These are phyloP conservation scores for Pichia sp. DNA, from an alignment of 1,139 yeast species.

Conservation along the genomic window DNA sequence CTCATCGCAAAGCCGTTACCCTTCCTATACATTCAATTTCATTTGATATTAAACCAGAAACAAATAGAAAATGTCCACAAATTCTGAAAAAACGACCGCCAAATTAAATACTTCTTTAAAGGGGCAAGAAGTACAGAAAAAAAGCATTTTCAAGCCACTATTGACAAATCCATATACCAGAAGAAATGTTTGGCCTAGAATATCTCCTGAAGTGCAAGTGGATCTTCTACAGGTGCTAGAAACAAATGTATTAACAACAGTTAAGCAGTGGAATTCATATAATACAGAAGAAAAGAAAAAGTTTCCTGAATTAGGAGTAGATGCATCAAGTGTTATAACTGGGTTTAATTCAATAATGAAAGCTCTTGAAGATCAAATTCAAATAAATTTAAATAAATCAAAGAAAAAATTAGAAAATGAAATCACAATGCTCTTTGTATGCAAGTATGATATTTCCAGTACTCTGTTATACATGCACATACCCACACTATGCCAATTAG, in stretches of 20 bases:
- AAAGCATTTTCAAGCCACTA: constrained; percentile 53
- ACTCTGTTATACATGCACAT: constrained; percentile 47
- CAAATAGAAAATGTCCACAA: neutral
- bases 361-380: constrained; percentile 49
- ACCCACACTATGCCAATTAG: constrained; percentile 49
- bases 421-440: constrained; percentile 49
- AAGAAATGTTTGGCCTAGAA: constrained; percentile 49
- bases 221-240: constrained; percentile 43
- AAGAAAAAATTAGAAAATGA: constrained; percentile 14
- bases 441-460: constrained; percentile 53
- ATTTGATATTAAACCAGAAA: too few relatives aligned
- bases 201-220: constrained; percentile 39
- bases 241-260: constrained; percentile 36
- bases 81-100: neutral
- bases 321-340: constrained; percentile 33
- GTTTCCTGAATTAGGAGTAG: constrained; percentile 28
- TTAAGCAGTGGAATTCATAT: constrained; percentile 37
- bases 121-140: constrained; percentile 15
- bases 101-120: constrained; percentile 8
- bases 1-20: too few relatives aligned
- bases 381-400: constrained; percentile 17
- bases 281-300: constrained; percentile 19
- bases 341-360: constrained; percentile 60
- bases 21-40: too few relatives aligned
- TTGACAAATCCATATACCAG: constrained; percentile 59